Evolutionary conservation across 345 rosid genomes (phyloP), one percentile per base, ranked within the genome.

Genomic region (Linum trigynum): DNA sequence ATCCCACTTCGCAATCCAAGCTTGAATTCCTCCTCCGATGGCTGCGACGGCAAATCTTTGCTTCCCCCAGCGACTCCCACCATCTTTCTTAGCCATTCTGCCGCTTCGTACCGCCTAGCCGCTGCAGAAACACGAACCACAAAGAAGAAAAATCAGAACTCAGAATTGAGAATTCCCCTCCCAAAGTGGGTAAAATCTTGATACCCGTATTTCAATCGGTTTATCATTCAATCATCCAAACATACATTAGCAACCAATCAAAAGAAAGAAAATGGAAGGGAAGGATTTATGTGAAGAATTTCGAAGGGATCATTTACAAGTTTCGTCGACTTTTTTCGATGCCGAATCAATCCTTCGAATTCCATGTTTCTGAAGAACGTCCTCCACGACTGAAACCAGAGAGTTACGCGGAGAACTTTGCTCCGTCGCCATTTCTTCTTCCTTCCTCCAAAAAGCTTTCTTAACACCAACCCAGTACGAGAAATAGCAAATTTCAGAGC

Each of bases 361-460:
- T 42, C 76, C 79, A 57, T 88, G 83, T 59, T 89, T 85, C 62
- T 80, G 82, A 73, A 94, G 86, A 67, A 94, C 82, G 65, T 84
- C 97, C 74, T 88, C 92, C 38, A 94, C 85, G 61, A 86, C 69
- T 39, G 97, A 86, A 58, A 78, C 85, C 53, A 84, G 79, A 51
- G 86, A 82, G 72, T 83, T 76, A 48, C 83, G 68, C 37, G 75
- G 67, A 61, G 38, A 35, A 12, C 5, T 77, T 65, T 75, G 85
- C 68, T 81, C 90, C 67, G 82, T 68, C 70, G 81, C 79, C 97
- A 84, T 87, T 72, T 36, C 55, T 23, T 17, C 61, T 23, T 17
- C 37, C 39, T 41, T 39, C 50, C 56, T 16, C 37, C 38, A 62
- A 62, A 45, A 55, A 9, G 41, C 53, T 68, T 55, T 39, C 55